phyloP scores from a whole-genome alignment of 257 asterid genomes.

The Anisodus tanguticus region DNA sequence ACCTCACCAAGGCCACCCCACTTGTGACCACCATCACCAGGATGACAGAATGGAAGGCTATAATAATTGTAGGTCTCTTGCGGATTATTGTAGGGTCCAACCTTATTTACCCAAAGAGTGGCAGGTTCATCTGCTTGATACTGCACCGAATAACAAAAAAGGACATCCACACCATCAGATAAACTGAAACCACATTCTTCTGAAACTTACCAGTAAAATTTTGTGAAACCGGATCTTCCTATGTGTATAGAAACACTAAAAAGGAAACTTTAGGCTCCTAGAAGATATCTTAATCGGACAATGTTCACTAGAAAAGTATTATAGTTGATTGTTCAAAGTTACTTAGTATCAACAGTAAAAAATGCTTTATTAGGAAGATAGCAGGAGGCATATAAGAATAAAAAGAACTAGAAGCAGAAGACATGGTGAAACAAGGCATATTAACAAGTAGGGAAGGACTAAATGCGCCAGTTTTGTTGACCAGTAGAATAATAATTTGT shows the following conservation, averaged over 20 bases:
- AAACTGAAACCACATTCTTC: slow-evolving; percentile 12
- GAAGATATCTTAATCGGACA: background rate
- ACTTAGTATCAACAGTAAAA: background rate
- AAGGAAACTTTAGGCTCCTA: background rate
- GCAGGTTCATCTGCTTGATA: slow-evolving; percentile 60
- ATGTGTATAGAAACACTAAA: background rate
- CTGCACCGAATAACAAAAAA: slow-evolving; percentile 45
- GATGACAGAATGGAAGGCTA: slow-evolving; percentile 71
- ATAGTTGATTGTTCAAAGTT: background rate
- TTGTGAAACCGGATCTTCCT: background rate
- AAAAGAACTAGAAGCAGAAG: background rate
- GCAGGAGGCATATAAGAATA: background rate
- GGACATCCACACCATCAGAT: background rate
- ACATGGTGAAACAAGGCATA: background rate
- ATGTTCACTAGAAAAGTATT: background rate
- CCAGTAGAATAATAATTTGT: background rate
- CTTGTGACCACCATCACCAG: slow-evolving; percentile 58
- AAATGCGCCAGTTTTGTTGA: background rate
- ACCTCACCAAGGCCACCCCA: slow-evolving; percentile 83
- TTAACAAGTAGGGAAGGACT: background rate
- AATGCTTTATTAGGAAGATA: background rate
- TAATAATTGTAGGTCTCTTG: slow-evolving; percentile 82
- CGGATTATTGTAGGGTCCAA: slow-evolving; percentile 82
- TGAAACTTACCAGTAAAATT: background rate
- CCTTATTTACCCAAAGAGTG: slow-evolving; percentile 75